Conservation (phyloP, 306 rosid genomes). For the Cyamopsis tetragonoloba region DNA sequence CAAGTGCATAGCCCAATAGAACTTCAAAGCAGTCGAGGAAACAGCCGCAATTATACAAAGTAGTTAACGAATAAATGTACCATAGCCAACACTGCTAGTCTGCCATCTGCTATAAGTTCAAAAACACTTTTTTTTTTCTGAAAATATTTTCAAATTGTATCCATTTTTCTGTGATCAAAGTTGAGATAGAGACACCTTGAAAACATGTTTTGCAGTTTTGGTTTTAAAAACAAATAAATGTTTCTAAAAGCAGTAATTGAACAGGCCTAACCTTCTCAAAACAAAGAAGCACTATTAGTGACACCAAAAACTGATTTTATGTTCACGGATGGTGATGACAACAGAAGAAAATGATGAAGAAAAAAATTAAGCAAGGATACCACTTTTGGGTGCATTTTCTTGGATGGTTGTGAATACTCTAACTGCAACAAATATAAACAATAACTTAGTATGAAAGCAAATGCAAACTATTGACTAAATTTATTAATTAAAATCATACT, state of each 20-base stretch:
- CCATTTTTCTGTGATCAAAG: background rate
- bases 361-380: constrained; percentile 51
- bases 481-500: background rate
- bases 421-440: constrained; percentile 51
- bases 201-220: background rate
- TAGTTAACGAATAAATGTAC: background rate
- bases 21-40: constrained; percentile 58
- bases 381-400: constrained; percentile 79
- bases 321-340: background rate
- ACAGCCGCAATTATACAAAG: background rate
- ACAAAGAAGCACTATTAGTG: constrained; percentile 4
- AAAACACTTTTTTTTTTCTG: background rate
- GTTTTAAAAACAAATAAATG: background rate
- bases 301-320: background rate
- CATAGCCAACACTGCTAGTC: background rate
- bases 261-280: constrained; percentile 6
- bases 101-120: no score
- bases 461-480: constrained; percentile 14
- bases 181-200: background rate
- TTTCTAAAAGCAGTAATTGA: background rate
- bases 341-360: constrained; percentile 4
- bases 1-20: constrained; percentile 74
- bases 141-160: background rate
- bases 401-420: constrained; percentile 92
- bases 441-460: background rate